These are phyloP conservation scores for Trichoderma polysporum DNA, from an alignment of 2,329 filamentous ascomycete genomes.

Conservation along the genomic window DNA sequence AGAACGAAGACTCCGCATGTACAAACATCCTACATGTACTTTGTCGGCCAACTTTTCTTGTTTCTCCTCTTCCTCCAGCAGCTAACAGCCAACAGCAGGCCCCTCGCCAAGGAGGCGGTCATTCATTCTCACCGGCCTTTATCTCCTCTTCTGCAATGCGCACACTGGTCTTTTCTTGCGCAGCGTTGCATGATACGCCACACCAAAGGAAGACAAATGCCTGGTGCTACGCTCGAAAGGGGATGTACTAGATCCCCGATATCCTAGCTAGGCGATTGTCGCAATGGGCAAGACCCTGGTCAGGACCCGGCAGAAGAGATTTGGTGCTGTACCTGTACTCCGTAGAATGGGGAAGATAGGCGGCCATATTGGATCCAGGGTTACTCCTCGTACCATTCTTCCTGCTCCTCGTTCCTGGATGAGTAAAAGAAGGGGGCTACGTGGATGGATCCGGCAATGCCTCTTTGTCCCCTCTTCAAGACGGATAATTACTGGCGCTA, in stretches of 20 bases:
- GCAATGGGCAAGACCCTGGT: slow-evolving; percentile 11
- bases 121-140: not conserved
- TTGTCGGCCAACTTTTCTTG: not conserved
- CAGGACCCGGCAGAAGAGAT: slow-evolving; percentile 10
- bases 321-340: not conserved
- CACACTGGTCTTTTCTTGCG: not conserved
- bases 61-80: not conserved
- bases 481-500: not conserved
- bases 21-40: not conserved
- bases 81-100: not conserved
- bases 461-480: not conserved
- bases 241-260: slow-evolving; percentile 11
- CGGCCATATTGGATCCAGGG: not conserved
- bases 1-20: too few relatives aligned
- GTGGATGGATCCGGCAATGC: not conserved
- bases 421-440: not conserved
- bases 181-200: slow-evolving; percentile 13
- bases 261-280: not conserved
- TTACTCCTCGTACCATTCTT: not conserved
- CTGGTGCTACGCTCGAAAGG: slow-evolving; percentile 15
- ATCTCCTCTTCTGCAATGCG: not conserved
- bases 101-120: not conserved
- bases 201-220: slow-evolving; percentile 16
- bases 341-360: not conserved
- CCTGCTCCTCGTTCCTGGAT: not conserved